Evolutionary conservation across 2,329 filamentous ascomycete species (phyloP).

Genomic region (Aspergillus brunneoviolaceus): DNA sequence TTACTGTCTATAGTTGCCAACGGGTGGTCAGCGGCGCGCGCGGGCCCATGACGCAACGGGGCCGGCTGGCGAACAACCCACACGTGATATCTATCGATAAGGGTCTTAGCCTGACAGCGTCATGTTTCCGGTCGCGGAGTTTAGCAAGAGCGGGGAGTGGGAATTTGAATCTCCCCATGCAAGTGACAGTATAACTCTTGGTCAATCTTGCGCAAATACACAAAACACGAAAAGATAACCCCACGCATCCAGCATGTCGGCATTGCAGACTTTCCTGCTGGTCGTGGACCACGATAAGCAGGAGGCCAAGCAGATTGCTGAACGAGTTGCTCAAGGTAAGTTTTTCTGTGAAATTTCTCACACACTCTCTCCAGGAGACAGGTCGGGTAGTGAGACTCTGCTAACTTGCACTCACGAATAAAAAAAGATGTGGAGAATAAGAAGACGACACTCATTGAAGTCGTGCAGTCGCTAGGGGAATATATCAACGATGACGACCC

Average conservation of each 20-base stretch:
- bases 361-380: not conserved
- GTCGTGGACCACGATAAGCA: constrained; percentile 48
- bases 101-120: constrained; percentile 21
- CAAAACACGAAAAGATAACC: too few species aligned
- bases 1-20: not conserved
- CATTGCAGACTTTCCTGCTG: constrained; percentile 50
- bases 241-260: constrained; percentile 41
- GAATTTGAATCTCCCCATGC: too few species aligned
- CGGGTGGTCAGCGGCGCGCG: not conserved
- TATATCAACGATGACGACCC: constrained; percentile 67
- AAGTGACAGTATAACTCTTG: too few species aligned
- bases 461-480: constrained; percentile 64
- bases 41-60: constrained; percentile 24
- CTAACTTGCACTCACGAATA: too few species aligned
- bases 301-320: constrained; percentile 47
- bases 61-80: too few species aligned
- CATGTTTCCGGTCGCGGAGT: constrained; percentile 19
- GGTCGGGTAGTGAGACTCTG: too few species aligned
- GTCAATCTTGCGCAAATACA: too few species aligned
- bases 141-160: constrained; percentile 6
- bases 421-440: constrained; percentile 57
- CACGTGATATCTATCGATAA: constrained; percentile 29
- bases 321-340: constrained; percentile 45
- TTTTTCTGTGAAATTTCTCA: not conserved
- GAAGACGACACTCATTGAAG: constrained; percentile 59